Evolutionary conservation across 1,139 yeast species (phyloP).

Genomic region (Hansenula anomala): DNA sequence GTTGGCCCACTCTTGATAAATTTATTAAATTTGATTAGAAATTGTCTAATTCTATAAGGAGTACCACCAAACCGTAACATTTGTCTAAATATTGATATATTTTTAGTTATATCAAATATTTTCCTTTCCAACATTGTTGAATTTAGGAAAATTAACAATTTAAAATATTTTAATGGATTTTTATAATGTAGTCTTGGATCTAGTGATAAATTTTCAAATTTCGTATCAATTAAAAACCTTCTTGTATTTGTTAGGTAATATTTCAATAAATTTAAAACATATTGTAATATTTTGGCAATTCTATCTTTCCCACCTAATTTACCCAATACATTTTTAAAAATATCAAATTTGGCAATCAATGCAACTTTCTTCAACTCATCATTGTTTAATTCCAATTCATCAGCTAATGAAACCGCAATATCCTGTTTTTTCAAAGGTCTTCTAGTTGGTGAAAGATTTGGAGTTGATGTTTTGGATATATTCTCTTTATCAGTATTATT

Average conservation of each 20-base stretch:
- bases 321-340: slow-evolving; percentile 48
- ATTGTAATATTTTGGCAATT: slow-evolving; percentile 59
- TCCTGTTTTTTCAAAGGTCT: neutral
- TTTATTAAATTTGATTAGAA: slow-evolving; percentile 17
- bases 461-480: neutral
- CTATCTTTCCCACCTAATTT: slow-evolving; percentile 67
- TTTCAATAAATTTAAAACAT: slow-evolving; percentile 48
- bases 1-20: slow-evolving; percentile 14
- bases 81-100: slow-evolving; percentile 60
- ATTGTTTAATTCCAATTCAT: neutral
- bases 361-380: too few relatives aligned
- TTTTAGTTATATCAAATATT: slow-evolving; percentile 41
- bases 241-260: slow-evolving; percentile 43
- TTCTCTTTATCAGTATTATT: neutral
- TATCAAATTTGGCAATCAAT: slow-evolving; percentile 32
- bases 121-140: slow-evolving; percentile 29
- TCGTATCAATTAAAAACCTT: slow-evolving; percentile 18
- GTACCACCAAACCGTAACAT: slow-evolving; percentile 68
- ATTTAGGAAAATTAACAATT: slow-evolving; percentile 22
- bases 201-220: slow-evolving; percentile 18
- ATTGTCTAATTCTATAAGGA: slow-evolving; percentile 46
- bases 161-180: slow-evolving; percentile 21
- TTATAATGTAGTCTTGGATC: slow-evolving; percentile 16
- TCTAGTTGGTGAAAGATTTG: neutral
- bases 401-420: neutral